A percentile compares a stretch with the other conserved stretches of the same genome.
phyloP scores from a whole-genome alignment of 2,329 filamentous ascomycete genomes.

The Fusarium ambrosium region DNA sequence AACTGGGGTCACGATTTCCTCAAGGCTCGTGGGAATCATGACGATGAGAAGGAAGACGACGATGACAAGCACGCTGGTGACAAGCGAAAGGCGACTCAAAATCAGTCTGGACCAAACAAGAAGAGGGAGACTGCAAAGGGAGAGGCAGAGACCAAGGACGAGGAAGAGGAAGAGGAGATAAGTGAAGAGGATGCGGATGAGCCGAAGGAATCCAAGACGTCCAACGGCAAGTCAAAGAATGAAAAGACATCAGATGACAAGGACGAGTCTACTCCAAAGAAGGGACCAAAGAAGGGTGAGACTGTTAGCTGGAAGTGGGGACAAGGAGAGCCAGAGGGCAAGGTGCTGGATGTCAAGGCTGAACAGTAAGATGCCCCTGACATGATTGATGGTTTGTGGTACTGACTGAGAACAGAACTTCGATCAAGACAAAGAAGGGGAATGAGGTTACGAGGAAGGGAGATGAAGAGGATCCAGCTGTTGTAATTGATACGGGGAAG shows the following conservation, averaged over 20 bases:
- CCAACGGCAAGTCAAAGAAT: slow-evolving; percentile 9
- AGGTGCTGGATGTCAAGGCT: slow-evolving; percentile 59
- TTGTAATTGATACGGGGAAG: slow-evolving; percentile 58
- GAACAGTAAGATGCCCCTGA: slow-evolving; percentile 51
- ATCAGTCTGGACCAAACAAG: slow-evolving; percentile 48
- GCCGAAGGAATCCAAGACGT: slow-evolving; percentile 22
- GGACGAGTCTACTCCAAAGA: slow-evolving; percentile 39
- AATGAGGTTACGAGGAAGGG: slow-evolving; percentile 58
- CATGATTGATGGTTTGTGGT: not conserved
- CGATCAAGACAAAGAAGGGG: slow-evolving; percentile 57
- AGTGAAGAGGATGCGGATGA: slow-evolving; percentile 28
- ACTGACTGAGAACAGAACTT: slow-evolving; percentile 17
- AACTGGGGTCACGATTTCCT: slow-evolving; percentile 72
- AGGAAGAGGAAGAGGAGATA: slow-evolving; percentile 18
- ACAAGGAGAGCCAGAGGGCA: slow-evolving; percentile 57
- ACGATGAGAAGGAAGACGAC: slow-evolving; percentile 21
- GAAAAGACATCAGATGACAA: slow-evolving; percentile 8
- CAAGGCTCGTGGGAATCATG: slow-evolving; percentile 52
- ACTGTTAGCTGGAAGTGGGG: slow-evolving; percentile 64
- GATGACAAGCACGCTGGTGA: slow-evolving; percentile 36
- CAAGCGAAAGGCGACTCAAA: slow-evolving; percentile 46
- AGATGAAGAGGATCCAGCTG: slow-evolving; percentile 57
- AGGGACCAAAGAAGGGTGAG: slow-evolving; percentile 56
- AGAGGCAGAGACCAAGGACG: slow-evolving; percentile 29
- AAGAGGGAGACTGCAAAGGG: slow-evolving; percentile 50